Conservation (phyloP, 768 basidiomycete species). For the Holtermannia corniformis region DNA sequence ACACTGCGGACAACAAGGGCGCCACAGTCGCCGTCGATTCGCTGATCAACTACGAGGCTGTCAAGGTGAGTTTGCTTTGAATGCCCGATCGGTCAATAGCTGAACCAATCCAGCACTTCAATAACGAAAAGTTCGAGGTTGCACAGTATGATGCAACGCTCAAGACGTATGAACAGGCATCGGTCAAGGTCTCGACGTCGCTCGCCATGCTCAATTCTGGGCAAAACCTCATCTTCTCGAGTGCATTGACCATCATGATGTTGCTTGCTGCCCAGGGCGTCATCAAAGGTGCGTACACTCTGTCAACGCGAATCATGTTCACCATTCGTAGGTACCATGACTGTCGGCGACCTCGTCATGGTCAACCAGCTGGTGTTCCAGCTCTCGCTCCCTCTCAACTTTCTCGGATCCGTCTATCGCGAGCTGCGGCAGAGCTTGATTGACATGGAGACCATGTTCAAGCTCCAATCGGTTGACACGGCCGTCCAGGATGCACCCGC, state of each 20-base stretch:
- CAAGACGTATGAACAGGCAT: conserved; percentile 75
- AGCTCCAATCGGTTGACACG: conserved; percentile 69
- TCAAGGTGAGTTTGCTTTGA: conserved; percentile 57
- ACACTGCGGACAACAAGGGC: conserved; percentile 92
- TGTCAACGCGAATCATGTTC: background rate
- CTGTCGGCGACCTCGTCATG: conserved; percentile 97
- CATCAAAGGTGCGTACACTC: conserved; percentile 56
- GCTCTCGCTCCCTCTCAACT: conserved; percentile 89
- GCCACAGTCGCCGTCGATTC: conserved; percentile 90
- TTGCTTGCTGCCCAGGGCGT: conserved; percentile 92
- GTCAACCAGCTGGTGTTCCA: conserved; percentile 98
- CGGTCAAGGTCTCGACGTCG: conserved; percentile 88
- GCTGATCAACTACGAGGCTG: conserved; percentile 95
- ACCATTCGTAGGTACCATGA: conserved; percentile 71
- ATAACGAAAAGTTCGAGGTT: conserved; percentile 88
- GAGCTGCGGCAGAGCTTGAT: conserved; percentile 91
- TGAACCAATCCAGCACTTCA: conserved; percentile 63
- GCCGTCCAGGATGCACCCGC: conserved; percentile 62
- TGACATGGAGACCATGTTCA: conserved; percentile 95
- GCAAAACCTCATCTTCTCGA: conserved; percentile 92
- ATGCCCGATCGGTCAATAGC: background rate
- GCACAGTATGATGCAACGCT: conserved; percentile 86
- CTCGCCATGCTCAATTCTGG: conserved; percentile 89
- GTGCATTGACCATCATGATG: conserved; percentile 89
- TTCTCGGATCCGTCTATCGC: conserved; percentile 89